Evolutionary conservation across 1,139 yeast genomes (phyloP).

Genomic region (Geotrichum australiense): DNA sequence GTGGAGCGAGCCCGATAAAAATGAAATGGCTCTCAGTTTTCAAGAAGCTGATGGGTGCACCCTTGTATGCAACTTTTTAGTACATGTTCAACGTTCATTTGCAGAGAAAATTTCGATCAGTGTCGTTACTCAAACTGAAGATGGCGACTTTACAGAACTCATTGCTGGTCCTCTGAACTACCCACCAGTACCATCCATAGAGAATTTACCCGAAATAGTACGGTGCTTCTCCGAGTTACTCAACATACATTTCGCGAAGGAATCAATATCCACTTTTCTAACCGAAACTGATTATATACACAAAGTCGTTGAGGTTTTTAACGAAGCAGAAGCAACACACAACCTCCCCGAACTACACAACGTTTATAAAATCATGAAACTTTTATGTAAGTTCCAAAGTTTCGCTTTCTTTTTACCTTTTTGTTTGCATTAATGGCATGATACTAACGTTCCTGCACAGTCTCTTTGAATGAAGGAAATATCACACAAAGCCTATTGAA

Average conservation of each 20-base stretch:
- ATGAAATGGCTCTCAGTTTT: slow-evolving; percentile 83
- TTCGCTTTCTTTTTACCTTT: background rate
- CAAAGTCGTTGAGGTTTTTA: slow-evolving; percentile 48
- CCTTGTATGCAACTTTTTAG: slow-evolving; percentile 70
- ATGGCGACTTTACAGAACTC: slow-evolving; percentile 58
- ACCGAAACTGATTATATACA: slow-evolving; percentile 42
- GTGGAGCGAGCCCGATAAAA: slow-evolving; percentile 79
- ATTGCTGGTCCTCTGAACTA: slow-evolving; percentile 72
- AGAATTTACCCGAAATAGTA: slow-evolving; percentile 40
- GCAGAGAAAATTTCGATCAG: slow-evolving; percentile 69
- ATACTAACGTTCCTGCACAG: slow-evolving; percentile 41
- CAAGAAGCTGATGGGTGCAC: slow-evolving; percentile 92
- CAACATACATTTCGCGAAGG: slow-evolving; percentile 32
- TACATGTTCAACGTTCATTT: slow-evolving; percentile 54
- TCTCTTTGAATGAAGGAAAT: slow-evolving; percentile 54
- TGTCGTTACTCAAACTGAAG: slow-evolving; percentile 47
- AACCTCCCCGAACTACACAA: slow-evolving; percentile 50
- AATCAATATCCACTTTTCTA: slow-evolving; percentile 29
- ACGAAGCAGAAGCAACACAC: slow-evolving; percentile 47
- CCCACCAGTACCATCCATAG: slow-evolving; percentile 52
- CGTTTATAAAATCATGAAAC: slow-evolving; percentile 67
- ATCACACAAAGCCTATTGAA: slow-evolving; percentile 61
- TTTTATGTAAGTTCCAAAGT: slow-evolving; percentile 28
- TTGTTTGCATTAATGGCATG: background rate
- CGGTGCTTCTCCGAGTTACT: slow-evolving; percentile 33